Evolutionary conservation across 306 rosid species (phyloP).

Genomic region (Luffa aegyptiaca): DNA sequence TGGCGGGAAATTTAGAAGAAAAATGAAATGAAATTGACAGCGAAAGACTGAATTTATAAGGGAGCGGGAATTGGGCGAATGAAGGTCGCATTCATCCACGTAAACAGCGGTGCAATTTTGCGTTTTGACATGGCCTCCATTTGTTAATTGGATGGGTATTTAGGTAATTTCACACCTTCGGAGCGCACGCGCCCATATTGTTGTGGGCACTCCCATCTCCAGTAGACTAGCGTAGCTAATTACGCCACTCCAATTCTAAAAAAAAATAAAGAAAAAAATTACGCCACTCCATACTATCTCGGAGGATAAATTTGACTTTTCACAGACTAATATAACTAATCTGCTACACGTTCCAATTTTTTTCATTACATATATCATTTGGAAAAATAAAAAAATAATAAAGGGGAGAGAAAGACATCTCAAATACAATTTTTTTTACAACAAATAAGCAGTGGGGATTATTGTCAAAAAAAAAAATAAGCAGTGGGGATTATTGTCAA

Average conservation of each 20-base stretch:
- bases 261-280: background rate
- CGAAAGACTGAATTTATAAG: constrained; percentile 14
- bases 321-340: background rate
- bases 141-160: background rate
- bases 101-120: constrained; percentile 1
- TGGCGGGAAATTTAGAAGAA: constrained; percentile 1
- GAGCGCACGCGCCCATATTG: background rate
- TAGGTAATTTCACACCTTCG: background rate
- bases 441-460: too few relatives aligned
- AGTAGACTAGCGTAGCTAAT: background rate
- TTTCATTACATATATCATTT: too few relatives aligned
- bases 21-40: background rate
- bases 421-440: too few relatives aligned
- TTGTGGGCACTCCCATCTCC: background rate
- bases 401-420: too few relatives aligned
- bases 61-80: constrained; percentile 31
- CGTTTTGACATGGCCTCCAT: background rate
- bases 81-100: background rate
- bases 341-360: too few relatives aligned
- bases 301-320: background rate
- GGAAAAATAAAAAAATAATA: too few relatives aligned
- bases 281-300: background rate
- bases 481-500: too few relatives aligned
- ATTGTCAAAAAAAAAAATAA: too few relatives aligned
- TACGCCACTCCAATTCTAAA: background rate